Conservation (phyloP, 2,329 filamentous ascomycete species). For the Arthrocladium fulminans region DNA sequence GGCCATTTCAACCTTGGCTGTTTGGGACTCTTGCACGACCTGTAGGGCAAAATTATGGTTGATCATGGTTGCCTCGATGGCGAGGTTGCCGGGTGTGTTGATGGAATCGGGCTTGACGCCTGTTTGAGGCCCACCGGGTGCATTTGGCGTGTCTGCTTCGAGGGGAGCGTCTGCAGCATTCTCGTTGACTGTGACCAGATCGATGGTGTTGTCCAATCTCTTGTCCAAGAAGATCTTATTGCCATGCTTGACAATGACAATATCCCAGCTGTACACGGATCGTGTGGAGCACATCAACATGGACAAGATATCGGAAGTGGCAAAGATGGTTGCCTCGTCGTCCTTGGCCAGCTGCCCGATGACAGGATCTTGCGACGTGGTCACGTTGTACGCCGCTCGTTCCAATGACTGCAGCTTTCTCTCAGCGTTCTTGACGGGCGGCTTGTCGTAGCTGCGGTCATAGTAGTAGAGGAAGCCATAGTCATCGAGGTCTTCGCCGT, state of each 20-base stretch:
- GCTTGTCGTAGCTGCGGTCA: slow-evolving; percentile 90
- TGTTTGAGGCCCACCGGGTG: slow-evolving; percentile 24
- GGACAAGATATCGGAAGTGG: slow-evolving; percentile 91
- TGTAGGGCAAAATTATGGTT: slow-evolving; percentile 99
- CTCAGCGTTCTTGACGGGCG: slow-evolving; percentile 79
- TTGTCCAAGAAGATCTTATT: slow-evolving; percentile 99
- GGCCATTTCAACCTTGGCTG: slow-evolving; percentile 69
- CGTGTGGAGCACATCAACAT: slow-evolving; percentile 99
- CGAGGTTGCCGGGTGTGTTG: slow-evolving; percentile 87
- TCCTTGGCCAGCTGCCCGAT: slow-evolving; percentile 96
- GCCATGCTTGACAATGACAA: slow-evolving; percentile 84
- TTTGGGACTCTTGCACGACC: slow-evolving; percentile 75
- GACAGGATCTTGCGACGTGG: slow-evolving; percentile 88
- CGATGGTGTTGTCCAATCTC: slow-evolving; percentile 85
- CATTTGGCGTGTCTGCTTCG: slow-evolving; percentile 62
- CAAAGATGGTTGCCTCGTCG: slow-evolving; percentile 92
- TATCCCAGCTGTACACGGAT: slow-evolving; percentile 96
- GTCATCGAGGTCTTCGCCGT: slow-evolving; percentile 87
- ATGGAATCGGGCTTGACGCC: slow-evolving; percentile 78
- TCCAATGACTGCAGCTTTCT: slow-evolving; percentile 73
- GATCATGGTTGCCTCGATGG: slow-evolving; percentile 97
- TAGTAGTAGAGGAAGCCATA: slow-evolving; percentile 99
- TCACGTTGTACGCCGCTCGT: slow-evolving; percentile 95
- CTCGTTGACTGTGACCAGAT: slow-evolving; percentile 98
- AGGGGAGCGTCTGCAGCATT: slow-evolving; percentile 92